Evolutionary conservation across 2,329 filamentous ascomycete genomes (phyloP).

Genomic region (Apiospora arundinis): DNA sequence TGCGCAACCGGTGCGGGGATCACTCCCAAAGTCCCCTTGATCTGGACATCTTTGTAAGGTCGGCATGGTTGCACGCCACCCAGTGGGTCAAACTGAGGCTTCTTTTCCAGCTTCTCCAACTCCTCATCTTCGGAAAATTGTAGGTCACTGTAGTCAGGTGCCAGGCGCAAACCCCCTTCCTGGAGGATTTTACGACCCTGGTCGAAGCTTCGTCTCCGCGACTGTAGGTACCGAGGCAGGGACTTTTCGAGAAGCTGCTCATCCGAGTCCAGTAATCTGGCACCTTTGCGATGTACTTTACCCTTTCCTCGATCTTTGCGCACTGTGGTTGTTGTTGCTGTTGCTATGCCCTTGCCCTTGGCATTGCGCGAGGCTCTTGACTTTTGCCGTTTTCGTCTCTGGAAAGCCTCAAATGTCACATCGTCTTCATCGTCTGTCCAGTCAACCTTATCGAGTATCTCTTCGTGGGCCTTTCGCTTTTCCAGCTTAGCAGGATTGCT

Average conservation of each 20-base stretch:
- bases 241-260: constrained; percentile 56
- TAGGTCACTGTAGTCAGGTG: constrained; percentile 78
- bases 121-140: constrained; percentile 76
- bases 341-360: constrained; percentile 28
- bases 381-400: constrained; percentile 33
- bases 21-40: constrained; percentile 77
- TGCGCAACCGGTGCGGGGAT: constrained; percentile 91
- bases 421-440: constrained; percentile 39
- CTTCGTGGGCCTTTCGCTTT: background rate
- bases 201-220: constrained; percentile 73
- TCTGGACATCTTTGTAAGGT: constrained; percentile 74
- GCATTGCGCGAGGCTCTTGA: constrained; percentile 27
- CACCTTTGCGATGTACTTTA: constrained; percentile 34
- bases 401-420: constrained; percentile 27
- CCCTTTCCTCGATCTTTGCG: constrained; percentile 24
- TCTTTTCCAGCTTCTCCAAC: constrained; percentile 67
- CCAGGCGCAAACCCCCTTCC: constrained; percentile 74
- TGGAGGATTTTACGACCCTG: constrained; percentile 54
- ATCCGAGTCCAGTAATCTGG: constrained; percentile 44
- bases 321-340: constrained; percentile 26
- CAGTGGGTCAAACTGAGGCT: constrained; percentile 67
- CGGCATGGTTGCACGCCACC: constrained; percentile 68
- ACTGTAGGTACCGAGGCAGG: constrained; percentile 75
- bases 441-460: constrained; percentile 25
- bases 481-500: background rate